These are phyloP conservation scores for Colletotrichum sp. DNA, from an alignment of 2,329 filamentous ascomycete species.

Conservation along the genomic window DNA sequence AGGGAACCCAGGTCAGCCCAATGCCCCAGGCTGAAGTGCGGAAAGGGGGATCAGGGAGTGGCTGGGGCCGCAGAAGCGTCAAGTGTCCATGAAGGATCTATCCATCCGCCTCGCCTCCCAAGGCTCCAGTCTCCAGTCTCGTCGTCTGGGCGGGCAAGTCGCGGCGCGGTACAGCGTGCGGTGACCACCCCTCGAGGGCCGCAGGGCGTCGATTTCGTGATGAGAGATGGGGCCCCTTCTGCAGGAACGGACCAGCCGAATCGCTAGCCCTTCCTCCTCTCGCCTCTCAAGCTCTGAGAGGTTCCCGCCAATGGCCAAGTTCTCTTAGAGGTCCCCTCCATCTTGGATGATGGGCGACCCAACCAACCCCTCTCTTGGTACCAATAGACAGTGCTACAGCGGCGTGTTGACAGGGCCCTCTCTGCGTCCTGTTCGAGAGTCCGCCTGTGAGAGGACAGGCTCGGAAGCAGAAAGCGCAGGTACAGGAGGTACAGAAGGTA, in stretches of 20 bases:
- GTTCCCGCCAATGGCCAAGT: background rate
- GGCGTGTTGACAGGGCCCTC: background rate
- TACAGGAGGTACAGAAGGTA: background rate
- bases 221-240: slow-evolving; percentile 12
- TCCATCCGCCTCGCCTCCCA: slow-evolving; percentile 18
- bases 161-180: background rate
- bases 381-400: background rate
- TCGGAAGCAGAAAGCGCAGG: background rate
- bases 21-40: slow-evolving; percentile 20
- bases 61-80: slow-evolving; percentile 12
- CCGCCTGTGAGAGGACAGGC: background rate
- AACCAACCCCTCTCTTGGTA: slow-evolving; percentile 13
- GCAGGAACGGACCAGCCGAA: slow-evolving; percentile 20
- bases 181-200: background rate
- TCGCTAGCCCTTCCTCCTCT: background rate
- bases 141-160: background rate
- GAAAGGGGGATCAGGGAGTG: slow-evolving; percentile 19
- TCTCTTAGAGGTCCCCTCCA: background rate
- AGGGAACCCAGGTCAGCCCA: slow-evolving; percentile 17
- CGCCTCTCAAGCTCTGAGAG: background rate
- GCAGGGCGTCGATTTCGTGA: slow-evolving; percentile 19
- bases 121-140: slow-evolving; percentile 10
- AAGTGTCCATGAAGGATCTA: slow-evolving; percentile 16
- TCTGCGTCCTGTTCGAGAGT: background rate
- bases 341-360: background rate